A percentile compares a stretch with the other conserved stretches of the same genome.
phyloP scores from a whole-genome alignment of 140 eudicot genomes.

The Bidens hawaiensis region DNA sequence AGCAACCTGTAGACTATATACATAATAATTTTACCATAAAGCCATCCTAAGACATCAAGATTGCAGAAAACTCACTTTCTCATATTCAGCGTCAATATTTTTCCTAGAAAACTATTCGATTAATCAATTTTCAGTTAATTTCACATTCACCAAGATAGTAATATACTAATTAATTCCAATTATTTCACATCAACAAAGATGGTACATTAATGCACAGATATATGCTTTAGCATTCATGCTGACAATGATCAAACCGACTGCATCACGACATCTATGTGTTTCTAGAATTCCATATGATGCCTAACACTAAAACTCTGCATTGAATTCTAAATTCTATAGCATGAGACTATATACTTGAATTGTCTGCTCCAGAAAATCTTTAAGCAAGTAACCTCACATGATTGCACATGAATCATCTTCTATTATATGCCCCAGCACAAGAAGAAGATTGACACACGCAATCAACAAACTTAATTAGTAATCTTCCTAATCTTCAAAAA shows the following conservation, averaged over 20 bases:
- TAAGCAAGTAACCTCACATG: constrained; percentile 9
- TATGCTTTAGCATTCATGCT: background rate
- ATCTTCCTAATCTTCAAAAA: too few relatives aligned
- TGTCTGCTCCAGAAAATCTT: background rate
- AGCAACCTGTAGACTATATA: background rate
- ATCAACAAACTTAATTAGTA: constrained; percentile 2
- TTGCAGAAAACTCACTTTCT: constrained; percentile 12
- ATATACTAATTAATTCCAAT: too few relatives aligned
- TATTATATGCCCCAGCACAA: too few relatives aligned
- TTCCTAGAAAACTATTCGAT: background rate
- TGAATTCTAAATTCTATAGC: too few relatives aligned
- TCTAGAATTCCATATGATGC: background rate
- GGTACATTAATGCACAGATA: background rate
- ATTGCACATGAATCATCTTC: constrained; percentile 5
- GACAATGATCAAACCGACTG: background rate
- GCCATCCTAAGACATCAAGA: constrained; percentile 9
- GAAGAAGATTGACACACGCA: background rate
- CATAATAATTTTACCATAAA: constrained; percentile 1
- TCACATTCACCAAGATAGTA: background rate
- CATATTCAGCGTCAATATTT: background rate
- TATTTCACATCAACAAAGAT: constrained; percentile 2
- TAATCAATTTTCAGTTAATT: background rate
- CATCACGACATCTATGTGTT: background rate
- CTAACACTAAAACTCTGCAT: background rate
- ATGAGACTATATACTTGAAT: background rate